Evolutionary conservation across 1,284 basidiomycete genomes (phyloP).

Genomic region (Trametes hirsuta): DNA sequence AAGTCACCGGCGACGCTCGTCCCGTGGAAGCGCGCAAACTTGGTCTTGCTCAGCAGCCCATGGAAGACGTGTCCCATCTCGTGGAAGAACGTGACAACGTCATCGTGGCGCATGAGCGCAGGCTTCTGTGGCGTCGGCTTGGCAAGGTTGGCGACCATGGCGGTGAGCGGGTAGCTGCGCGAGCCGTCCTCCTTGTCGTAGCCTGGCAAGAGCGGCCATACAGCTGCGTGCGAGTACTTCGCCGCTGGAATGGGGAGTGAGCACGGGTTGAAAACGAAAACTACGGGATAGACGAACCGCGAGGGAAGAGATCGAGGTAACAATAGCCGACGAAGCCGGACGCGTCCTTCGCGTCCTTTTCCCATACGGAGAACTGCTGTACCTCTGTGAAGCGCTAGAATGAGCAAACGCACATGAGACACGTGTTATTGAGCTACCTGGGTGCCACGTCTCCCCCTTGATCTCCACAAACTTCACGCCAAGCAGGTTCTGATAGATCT

Average conservation of each 20-base stretch:
- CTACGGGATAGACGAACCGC: constrained; percentile 49
- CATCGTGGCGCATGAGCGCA: constrained; percentile 82
- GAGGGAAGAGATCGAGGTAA: constrained; percentile 87
- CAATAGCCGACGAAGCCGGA: constrained; percentile 79
- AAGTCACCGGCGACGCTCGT: constrained; percentile 83
- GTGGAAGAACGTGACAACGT: constrained; percentile 82
- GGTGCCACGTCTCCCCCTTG: constrained; percentile 70
- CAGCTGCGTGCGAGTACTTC: constrained; percentile 87
- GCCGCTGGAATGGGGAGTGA: constrained; percentile 45
- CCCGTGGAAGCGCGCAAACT: constrained; percentile 79
- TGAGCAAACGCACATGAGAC: background rate
- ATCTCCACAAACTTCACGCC: constrained; percentile 73
- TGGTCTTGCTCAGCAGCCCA: constrained; percentile 72
- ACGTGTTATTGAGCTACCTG: constrained; percentile 46
- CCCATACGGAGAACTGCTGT: constrained; percentile 82
- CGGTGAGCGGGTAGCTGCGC: constrained; percentile 72
- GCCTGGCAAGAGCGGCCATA: constrained; percentile 75
- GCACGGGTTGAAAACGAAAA: background rate
- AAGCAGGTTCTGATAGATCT: constrained; percentile 81
- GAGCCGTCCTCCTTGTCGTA: constrained; percentile 56
- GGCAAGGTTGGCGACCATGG: constrained; percentile 88
- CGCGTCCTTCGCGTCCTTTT: constrained; percentile 69
- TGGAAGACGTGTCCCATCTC: constrained; percentile 92
- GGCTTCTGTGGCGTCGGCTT: constrained; percentile 81
- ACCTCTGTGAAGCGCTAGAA: constrained; percentile 54